A percentile compares a stretch with the other conserved stretches of the same genome.
phyloP scores from a whole-genome alignment of 768 basidiomycete species.

The Russula olivacea region DNA sequence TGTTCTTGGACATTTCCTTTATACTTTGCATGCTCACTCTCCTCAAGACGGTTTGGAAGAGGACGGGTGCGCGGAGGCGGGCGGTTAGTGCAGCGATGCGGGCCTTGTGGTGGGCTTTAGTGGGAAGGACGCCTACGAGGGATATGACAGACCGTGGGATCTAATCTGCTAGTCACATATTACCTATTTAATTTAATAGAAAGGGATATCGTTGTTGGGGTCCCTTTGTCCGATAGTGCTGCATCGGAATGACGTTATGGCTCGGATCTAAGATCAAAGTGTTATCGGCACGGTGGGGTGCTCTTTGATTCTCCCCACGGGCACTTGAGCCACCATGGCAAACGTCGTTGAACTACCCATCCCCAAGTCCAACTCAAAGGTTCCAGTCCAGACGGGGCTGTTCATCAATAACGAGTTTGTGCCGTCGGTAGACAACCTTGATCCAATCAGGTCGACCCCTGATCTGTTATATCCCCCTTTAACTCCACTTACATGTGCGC shows the following conservation, averaged over 20 bases:
- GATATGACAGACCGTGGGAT: constrained; percentile 49
- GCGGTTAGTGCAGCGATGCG: constrained; percentile 62
- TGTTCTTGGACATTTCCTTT: constrained; percentile 77
- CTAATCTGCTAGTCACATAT: constrained; percentile 9
- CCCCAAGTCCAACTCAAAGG: constrained; percentile 32
- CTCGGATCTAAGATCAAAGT: not conserved
- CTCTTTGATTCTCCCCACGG: not conserved
- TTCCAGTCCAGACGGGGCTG: constrained; percentile 71
- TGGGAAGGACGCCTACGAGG: constrained; percentile 46
- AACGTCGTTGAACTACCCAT: constrained; percentile 27
- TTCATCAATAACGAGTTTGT: constrained; percentile 93
- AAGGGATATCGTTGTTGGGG: not conserved
- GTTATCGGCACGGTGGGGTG: not conserved
- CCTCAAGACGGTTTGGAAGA: constrained; percentile 55
- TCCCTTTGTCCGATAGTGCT: not conserved
- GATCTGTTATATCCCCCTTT: not conserved
- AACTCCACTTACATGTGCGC: not conserved
- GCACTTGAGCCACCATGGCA: constrained; percentile 20
- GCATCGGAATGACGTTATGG: not conserved
- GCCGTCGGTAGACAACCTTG: constrained; percentile 60
- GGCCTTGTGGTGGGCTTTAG: constrained; percentile 63
- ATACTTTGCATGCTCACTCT: constrained; percentile 57
- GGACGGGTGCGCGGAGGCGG: constrained; percentile 59
- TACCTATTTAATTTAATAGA: not conserved
- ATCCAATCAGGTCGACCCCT: constrained; percentile 52